Evolutionary conservation across 257 asterid genomes (phyloP).

Genomic region (Vinca minor): DNA sequence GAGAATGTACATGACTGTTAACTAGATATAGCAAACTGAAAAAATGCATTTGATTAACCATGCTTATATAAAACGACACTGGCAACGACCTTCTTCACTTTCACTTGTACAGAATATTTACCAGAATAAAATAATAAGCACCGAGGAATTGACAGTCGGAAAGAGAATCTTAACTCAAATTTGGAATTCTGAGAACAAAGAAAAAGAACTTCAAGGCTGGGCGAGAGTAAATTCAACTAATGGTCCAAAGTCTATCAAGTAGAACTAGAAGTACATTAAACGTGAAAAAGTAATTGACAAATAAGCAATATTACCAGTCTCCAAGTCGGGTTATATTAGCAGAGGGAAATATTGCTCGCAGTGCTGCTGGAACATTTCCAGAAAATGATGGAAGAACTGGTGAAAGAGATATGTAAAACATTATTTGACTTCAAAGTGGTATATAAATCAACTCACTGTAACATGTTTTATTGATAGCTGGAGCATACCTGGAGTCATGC

Average conservation of each 20-base stretch:
- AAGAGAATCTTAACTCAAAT: neutral
- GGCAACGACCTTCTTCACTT: neutral
- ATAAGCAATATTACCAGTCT: constrained; percentile 56
- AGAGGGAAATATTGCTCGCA: constrained; percentile 61
- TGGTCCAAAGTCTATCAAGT: neutral
- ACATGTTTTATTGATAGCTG: constrained; percentile 1
- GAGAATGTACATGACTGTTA: neutral
- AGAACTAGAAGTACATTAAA: neutral
- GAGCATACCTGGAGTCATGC: constrained; percentile 93
- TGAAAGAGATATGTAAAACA: constrained; percentile 9
- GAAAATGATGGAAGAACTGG: constrained; percentile 96
- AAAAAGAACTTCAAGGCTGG: neutral
- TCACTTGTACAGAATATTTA: neutral
- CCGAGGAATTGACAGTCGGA: neutral
- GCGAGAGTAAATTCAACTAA: neutral
- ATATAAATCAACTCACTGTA: neutral
- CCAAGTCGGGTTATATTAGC: constrained; percentile 90
- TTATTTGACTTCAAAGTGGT: neutral
- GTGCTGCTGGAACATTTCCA: constrained; percentile 94
- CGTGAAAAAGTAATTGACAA: neutral
- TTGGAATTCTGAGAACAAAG: neutral
- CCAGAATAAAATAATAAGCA: neutral
- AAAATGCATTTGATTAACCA: constrained; percentile 1
- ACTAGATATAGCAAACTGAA: neutral
- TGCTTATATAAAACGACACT: neutral